These are phyloP conservation scores for Allantophomopsis cytisporea DNA, from an alignment of 2,329 filamentous ascomycete species.

Conservation along the genomic window DNA sequence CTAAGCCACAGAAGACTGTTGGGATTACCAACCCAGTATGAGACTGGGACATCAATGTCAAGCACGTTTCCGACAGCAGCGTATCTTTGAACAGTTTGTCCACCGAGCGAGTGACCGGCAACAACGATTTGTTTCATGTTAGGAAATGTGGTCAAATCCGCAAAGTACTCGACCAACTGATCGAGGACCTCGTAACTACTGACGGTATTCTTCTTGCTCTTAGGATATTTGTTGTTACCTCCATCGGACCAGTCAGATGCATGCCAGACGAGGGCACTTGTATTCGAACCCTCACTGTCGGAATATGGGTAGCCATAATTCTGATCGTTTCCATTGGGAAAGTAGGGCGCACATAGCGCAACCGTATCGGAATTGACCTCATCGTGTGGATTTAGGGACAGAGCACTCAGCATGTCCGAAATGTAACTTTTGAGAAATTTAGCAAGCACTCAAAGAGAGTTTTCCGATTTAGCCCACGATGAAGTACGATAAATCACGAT, in stretches of 20 bases:
- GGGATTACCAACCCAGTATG: conserved; percentile 20
- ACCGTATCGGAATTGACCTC: conserved; percentile 17
- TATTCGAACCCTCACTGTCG: conserved; percentile 13
- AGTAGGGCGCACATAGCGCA: conserved; percentile 19
- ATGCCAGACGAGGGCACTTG: conserved; percentile 19
- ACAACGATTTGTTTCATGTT: conserved; percentile 22
- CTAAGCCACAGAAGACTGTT: conserved; percentile 20
- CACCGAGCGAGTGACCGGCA: conserved; percentile 21
- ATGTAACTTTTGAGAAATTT: conserved; percentile 14
- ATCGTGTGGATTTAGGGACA: conserved; percentile 13
- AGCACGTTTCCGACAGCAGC: conserved; percentile 16
- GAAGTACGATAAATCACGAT: no score
- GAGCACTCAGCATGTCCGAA: conserved; percentile 17
- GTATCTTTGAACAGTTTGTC: conserved; percentile 20
- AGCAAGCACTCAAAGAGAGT: no score
- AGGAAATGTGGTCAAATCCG: conserved; percentile 17
- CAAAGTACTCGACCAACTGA: conserved; percentile 20
- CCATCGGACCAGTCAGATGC: conserved; percentile 20
- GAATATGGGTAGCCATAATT: conserved; percentile 19
- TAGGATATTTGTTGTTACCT: conserved; percentile 20
- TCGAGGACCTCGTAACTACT: conserved; percentile 20
- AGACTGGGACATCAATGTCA: conserved; percentile 11
- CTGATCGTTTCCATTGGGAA: conserved; percentile 22
- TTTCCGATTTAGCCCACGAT: no score
- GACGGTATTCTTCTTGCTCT: conserved; percentile 7